Percentiles rank a stretch among this genome's conserved stretches.
Conservation (phyloP, 805 yeast species). For the Cyberlindnera petersonii region DNA sequence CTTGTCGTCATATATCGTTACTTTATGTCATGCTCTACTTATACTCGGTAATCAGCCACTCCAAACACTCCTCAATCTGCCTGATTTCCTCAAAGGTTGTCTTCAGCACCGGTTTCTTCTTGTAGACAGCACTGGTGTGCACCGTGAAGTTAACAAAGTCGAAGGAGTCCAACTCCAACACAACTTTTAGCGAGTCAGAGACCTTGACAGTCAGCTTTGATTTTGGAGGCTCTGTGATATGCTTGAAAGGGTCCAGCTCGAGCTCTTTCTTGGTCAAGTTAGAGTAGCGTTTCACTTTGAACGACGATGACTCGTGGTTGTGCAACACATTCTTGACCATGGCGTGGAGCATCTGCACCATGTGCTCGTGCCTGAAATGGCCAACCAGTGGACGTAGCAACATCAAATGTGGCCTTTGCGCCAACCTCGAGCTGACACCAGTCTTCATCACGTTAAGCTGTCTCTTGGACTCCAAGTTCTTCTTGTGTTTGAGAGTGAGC, state of each 20-base stretch:
- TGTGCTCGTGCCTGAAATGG: constrained; percentile 50
- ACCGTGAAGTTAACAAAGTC: constrained; percentile 24
- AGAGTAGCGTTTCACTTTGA: constrained; percentile 19
- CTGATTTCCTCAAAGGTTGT: constrained; percentile 46
- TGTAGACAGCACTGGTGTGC: constrained; percentile 14
- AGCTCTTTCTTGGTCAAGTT: constrained; percentile 14
- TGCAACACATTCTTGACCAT: constrained; percentile 15
- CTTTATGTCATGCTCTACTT: not conserved
- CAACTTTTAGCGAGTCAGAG: constrained; percentile 8
- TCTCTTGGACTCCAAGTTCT: constrained; percentile 28
- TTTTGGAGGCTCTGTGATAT: constrained; percentile 22
- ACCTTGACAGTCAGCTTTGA: constrained; percentile 32
- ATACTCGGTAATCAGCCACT: constrained; percentile 42
- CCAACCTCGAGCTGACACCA: constrained; percentile 5
- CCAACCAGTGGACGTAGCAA: constrained; percentile 57
- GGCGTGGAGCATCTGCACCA: constrained; percentile 27
- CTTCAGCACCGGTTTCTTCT: constrained; percentile 38
- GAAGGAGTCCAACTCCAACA: constrained; percentile 17
- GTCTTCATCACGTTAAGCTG: constrained; percentile 18
- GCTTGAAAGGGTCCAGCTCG: constrained; percentile 18
- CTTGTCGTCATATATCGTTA: too few relatives aligned
- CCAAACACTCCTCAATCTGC: constrained; percentile 52
- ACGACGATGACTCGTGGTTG: constrained; percentile 4
- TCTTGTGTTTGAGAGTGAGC: constrained; percentile 39
- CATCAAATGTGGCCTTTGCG: constrained; percentile 38